Conservation (phyloP, 305 asterid genomes). For the Fraxinus velutina region DNA sequence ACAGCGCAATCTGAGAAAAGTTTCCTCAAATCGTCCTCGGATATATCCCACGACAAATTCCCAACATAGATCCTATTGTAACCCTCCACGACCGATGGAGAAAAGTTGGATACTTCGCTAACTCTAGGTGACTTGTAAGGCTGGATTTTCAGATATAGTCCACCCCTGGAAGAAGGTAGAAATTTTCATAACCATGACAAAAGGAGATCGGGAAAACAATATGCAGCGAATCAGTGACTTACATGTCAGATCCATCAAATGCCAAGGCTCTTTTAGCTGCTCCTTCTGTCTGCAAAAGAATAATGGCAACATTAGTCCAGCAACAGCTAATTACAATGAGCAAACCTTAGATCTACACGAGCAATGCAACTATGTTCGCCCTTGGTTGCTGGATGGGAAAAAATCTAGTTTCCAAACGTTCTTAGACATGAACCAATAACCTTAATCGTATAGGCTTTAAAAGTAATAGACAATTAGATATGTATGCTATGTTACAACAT, state of each 20-base stretch:
- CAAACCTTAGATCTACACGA: neutral
- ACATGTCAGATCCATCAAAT: conserved; percentile 95
- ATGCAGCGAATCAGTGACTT: conserved; percentile 30
- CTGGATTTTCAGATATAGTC: conserved; percentile 73
- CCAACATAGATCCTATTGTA: conserved; percentile 84
- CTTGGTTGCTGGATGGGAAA: neutral
- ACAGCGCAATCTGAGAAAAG: conserved; percentile 58
- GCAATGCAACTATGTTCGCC: neutral
- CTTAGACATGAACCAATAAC: neutral
- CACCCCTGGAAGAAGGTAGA: conserved; percentile 62
- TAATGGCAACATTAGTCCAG: neutral
- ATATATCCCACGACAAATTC: conserved; percentile 81
- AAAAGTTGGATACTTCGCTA: conserved; percentile 49
- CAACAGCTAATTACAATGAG: neutral
- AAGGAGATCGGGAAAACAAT: neutral
- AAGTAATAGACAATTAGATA: neutral
- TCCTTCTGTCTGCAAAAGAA: conserved; percentile 76
- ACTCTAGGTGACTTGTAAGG: conserved; percentile 61
- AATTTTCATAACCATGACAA: conserved; percentile 8
- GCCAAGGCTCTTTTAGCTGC: conserved; percentile 91
- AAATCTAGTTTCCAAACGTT: neutral
- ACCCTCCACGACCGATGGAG: conserved; percentile 65
- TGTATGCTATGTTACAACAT: neutral
- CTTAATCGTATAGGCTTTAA: neutral
- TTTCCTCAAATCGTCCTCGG: conserved; percentile 72